Evolutionary conservation across 2,329 filamentous ascomycete species (phyloP).

Genomic region (Talaromyces pinophilus): DNA sequence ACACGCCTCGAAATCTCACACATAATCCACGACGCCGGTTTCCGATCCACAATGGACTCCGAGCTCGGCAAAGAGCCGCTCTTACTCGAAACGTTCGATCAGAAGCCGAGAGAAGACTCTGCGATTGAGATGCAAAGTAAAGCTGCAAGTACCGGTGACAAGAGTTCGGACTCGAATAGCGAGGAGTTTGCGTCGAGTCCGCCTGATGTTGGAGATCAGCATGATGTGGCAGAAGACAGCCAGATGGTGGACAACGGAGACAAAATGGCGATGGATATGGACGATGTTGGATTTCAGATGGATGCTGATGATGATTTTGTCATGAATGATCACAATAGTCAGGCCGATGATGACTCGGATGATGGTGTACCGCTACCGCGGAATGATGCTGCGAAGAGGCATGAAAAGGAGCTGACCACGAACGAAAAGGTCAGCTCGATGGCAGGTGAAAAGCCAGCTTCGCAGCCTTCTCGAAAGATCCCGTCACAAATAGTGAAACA

Average conservation of each 20-base stretch:
- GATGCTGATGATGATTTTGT: slow-evolving; percentile 15
- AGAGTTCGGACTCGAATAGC: slow-evolving; percentile 9
- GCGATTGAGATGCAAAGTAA: neutral
- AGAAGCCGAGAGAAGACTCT: slow-evolving; percentile 3
- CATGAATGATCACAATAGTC: neutral
- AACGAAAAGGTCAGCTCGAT: neutral
- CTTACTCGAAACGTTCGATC: slow-evolving; percentile 20
- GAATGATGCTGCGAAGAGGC: neutral
- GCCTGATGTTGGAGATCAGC: slow-evolving; percentile 9
- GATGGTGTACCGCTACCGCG: neutral
- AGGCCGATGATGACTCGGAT: slow-evolving; percentile 7
- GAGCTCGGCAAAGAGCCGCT: slow-evolving; percentile 27
- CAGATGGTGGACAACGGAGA: neutral
- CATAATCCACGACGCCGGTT: slow-evolving; percentile 53
- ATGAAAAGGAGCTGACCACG: neutral
- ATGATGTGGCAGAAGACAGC: neutral
- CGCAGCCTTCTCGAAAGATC: neutral
- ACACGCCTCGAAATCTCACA: slow-evolving; percentile 45
- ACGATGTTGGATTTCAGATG: slow-evolving; percentile 8
- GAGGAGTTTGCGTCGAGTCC: slow-evolving; percentile 26
- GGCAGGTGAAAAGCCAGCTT: neutral
- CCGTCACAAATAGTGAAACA: neutral
- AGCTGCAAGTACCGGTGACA: neutral
- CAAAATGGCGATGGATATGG: neutral
- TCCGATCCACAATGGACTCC: slow-evolving; percentile 49